Evolutionary conservation across 768 basidiomycete species (phyloP).

Genomic region (Tylopilus felleus): DNA sequence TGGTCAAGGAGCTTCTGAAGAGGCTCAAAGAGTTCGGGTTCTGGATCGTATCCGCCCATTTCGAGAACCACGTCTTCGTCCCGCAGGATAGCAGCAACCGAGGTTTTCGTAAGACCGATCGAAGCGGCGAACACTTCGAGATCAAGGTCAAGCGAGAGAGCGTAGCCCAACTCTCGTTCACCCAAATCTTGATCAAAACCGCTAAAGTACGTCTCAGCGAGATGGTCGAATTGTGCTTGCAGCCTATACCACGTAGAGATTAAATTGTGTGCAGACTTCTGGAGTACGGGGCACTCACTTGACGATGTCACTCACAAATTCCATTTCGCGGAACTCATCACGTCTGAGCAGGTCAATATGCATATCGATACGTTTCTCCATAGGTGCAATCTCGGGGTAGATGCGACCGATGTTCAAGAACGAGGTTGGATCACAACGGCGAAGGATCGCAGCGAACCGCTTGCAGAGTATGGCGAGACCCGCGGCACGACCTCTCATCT

Average conservation of each 20-base stretch:
- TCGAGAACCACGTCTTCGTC: constrained; percentile 80
- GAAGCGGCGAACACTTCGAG: constrained; percentile 93
- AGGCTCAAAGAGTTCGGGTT: constrained; percentile 75
- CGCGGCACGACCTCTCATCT: constrained; percentile 85
- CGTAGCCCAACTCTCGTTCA: constrained; percentile 84
- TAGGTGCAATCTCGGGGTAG: constrained; percentile 76
- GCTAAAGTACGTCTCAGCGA: constrained; percentile 82
- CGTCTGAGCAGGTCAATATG: constrained; percentile 80
- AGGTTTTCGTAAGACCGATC: constrained; percentile 85
- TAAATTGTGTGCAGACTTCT: background rate
- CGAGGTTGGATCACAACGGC: constrained; percentile 75
- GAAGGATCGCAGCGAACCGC: constrained; percentile 83
- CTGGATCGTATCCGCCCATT: constrained; percentile 69
- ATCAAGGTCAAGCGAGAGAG: constrained; percentile 81
- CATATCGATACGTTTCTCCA: constrained; percentile 91
- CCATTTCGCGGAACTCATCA: constrained; percentile 91
- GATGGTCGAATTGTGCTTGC: constrained; percentile 89
- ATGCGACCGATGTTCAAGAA: constrained; percentile 85
- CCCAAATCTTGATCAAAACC: constrained; percentile 84
- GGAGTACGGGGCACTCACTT: constrained; percentile 57
- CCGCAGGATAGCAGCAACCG: constrained; percentile 63
- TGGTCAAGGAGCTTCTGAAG: constrained; percentile 80
- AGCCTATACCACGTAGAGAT: constrained; percentile 51
- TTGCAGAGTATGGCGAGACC: constrained; percentile 81
- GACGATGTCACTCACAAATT: constrained; percentile 85